Base-by-base conservation (phyloP, 1,284 basidiomycete species). In the Leucocoprinus gongylophorus region DNA sequence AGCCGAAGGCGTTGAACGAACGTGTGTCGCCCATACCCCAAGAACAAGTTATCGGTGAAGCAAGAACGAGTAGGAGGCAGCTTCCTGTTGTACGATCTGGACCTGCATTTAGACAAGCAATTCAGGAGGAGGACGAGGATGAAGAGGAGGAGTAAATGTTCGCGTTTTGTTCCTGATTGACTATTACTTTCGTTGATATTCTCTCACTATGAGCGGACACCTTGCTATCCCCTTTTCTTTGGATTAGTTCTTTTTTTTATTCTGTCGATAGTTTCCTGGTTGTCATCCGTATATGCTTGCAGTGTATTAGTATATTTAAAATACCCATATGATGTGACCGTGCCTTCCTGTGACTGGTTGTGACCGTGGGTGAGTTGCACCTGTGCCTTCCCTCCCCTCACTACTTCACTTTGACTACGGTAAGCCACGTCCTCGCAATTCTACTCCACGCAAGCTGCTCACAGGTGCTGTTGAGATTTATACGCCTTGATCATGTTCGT, bases 71-170 rank as follows among this genome's bases (percentile, higher is more conserved):
- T 38, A 73, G 85, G 53, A 76, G 85, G 54, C 83, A 87, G 61
- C 68, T 89, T 15, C 87, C 87, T 30, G 65, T 71, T 48, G 71
- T 67, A 23, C 74, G 86, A 18, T 70, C 79, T 20, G 85, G 81
- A 0, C 79, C 78, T 46, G 79, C 83, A 9, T 84, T 85, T 58
- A 74, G 72, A 51, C 75, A 80, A 56, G 65, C 81, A 17, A 88
- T 88, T 53, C 81, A 86, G 62, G 86, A 88, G 63, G 86, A 88
- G 60, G 86, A 89, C 56, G 86, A 80, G 48, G 86, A 82, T 56
- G 85, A 87, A 61, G 83, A 85, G 62, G 74, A 74, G 40, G 52
- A 54, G 28, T 51, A 37, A 50, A 13, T 26, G 17, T 21, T 12
- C 5, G 21, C 9, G 39, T 23, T 21, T 23, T 21, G 3, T 38